Evolutionary conservation across 164 flowering plant genomes (phyloP).

Genomic region (Chimonanthus salicifolius): DNA sequence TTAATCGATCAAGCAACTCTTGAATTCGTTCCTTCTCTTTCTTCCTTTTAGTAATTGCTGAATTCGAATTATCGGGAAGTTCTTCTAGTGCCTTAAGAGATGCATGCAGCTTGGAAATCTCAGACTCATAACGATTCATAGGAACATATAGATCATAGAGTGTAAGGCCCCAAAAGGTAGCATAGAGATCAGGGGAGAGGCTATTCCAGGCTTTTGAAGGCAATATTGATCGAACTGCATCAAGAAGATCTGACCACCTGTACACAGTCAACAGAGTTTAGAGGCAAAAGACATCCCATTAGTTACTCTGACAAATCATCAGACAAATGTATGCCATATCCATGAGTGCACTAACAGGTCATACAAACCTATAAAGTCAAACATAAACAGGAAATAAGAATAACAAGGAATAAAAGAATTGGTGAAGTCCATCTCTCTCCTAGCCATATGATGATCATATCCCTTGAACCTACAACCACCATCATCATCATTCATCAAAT

Average conservation of each 20-base stretch:
- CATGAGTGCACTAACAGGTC: neutral
- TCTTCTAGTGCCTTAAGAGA: slow-evolving; percentile 94
- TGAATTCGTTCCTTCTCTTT: slow-evolving; percentile 97
- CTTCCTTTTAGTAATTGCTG: slow-evolving; percentile 90
- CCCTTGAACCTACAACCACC: too few relatives aligned
- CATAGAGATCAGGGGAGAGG: slow-evolving; percentile 96
- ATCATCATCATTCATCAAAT: too few relatives aligned
- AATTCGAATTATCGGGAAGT: slow-evolving; percentile 89
- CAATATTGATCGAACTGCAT: slow-evolving; percentile 68
- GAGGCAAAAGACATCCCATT: neutral
- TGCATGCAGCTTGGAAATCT: slow-evolving; percentile 82
- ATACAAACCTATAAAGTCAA: neutral
- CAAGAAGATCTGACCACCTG: slow-evolving; percentile 97
- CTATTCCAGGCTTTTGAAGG: slow-evolving; percentile 99
- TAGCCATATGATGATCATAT: too few relatives aligned
- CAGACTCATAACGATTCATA: slow-evolving; percentile 77
- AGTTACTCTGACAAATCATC: neutral
- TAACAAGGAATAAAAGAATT: too few relatives aligned
- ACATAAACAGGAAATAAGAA: neutral
- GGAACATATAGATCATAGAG: slow-evolving; percentile 98
- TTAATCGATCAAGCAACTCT: slow-evolving; percentile 89
- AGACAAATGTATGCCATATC: neutral
- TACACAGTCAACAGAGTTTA: slow-evolving; percentile 7
- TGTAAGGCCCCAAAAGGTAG: slow-evolving; percentile 98
- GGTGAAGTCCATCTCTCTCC: neutral